Conservation (phyloP, 2,329 filamentous ascomycete genomes). For the Ceratocystis smalleyi region DNA sequence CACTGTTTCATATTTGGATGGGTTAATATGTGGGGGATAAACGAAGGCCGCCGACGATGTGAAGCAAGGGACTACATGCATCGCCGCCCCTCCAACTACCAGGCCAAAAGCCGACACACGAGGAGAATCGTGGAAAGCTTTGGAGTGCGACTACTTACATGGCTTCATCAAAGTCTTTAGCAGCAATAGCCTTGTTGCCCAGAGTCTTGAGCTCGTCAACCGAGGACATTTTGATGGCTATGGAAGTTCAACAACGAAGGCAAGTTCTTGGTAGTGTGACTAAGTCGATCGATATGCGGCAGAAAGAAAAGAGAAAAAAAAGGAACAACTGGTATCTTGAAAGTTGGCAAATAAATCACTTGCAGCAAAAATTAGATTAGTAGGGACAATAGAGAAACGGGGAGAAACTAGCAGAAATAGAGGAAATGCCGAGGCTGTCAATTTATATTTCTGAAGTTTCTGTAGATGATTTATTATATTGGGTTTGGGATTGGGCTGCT, state of each 20-base stretch:
- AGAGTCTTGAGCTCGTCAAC: constrained; percentile 81
- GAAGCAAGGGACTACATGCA: background rate
- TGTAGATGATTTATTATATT: background rate
- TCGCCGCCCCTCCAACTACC: no score
- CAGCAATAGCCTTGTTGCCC: constrained; percentile 96
- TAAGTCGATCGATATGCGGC: background rate
- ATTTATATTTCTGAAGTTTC: constrained; percentile 11
- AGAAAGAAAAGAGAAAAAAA: background rate
- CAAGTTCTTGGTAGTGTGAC: background rate
- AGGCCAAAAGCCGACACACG: background rate
- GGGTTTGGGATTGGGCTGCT: background rate
- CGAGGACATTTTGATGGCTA: constrained; percentile 34
- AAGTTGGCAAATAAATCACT: background rate
- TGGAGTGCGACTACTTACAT: constrained; percentile 48
- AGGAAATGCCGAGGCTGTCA: background rate
- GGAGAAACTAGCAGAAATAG: background rate
- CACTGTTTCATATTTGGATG: constrained; percentile 34
- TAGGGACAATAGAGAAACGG: background rate
- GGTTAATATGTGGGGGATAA: background rate
- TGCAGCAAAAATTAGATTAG: background rate
- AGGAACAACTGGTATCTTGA: constrained; percentile 5
- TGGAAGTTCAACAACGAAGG: background rate
- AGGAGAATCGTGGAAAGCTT: background rate
- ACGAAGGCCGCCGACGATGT: background rate
- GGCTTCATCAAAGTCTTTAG: constrained; percentile 91